Evolutionary conservation across 306 rosid species (phyloP), one percentile per base, ranked within the genome.

Genomic region (Citrullus colocynthis): DNA sequence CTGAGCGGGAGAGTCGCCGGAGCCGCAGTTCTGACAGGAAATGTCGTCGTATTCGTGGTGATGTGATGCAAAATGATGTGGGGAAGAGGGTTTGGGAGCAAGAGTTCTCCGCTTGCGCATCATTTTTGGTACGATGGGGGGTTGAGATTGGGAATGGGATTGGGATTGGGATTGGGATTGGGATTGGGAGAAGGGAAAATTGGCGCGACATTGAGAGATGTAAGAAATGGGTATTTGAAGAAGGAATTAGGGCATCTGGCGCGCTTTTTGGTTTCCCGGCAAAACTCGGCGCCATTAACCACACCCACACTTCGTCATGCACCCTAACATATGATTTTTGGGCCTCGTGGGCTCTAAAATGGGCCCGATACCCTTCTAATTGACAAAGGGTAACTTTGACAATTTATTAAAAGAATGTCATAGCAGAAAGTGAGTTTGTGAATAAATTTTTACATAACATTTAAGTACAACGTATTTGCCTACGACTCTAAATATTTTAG

Each of bases 1-100:
- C 74, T 88, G 76, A 4, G 90, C 83, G 39, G 97, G 90, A 34
- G 81, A 85, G 11, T 87, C 83, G 1, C 93, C 98, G 24, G 88
- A 86, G 34, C 86, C 86, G 52, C 97, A 93, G 51, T 84, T 81
- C 77, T 84, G 82, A 78, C 92, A 90, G 82, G 30, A 56, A 37
- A 85, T 75, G 58, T 65, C 80, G 42, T 70, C 77, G 86, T 13
- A n/a, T 13, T 78, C 74, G 9, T 62, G 60, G 16, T 74, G 66
- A 15, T 76, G 52, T 12, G 63, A 42, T 1, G 3, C 17, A 2
- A 59, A 39, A 45, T 42, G 60, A 32, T 66, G 58, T 30, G 15
- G 74, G 57, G 80, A 30, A 2, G 51, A 52, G 45, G 91, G 90
- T 9, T 82, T 91, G 3, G 81, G 88, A 21, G 98, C 96, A 5